These are phyloP conservation scores for Rhinocladiella mackenziei DNA, from an alignment of 2,329 filamentous ascomycete genomes.

Conservation along the genomic window DNA sequence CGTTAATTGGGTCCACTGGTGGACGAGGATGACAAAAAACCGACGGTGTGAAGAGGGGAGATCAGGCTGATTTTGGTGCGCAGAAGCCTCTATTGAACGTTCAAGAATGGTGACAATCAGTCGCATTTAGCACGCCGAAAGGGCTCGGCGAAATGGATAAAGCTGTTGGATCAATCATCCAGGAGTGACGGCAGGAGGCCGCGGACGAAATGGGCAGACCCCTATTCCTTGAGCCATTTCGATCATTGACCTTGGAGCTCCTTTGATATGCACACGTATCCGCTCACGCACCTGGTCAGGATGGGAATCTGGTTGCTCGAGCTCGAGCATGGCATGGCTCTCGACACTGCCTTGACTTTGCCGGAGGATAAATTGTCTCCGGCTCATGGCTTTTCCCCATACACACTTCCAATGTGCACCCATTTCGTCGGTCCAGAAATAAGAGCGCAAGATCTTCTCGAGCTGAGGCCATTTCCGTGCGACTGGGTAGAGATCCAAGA, in stretches of 20 bases:
- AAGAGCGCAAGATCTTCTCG: conserved; percentile 18
- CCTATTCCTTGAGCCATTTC: conserved; percentile 21
- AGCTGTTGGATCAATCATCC: too few relatives aligned
- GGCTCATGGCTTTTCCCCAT: conserved; percentile 19
- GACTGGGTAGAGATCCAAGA: conserved; percentile 17
- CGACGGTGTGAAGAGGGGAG: too few relatives aligned
- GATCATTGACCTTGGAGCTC: conserved; percentile 12
- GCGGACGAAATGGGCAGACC: conserved; percentile 19
- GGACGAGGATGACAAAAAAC: too few relatives aligned
- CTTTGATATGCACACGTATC: conserved; percentile 14
- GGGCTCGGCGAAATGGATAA: too few relatives aligned
- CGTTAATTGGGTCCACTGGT: too few relatives aligned
- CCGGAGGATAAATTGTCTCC: conserved; percentile 14
- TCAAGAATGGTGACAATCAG: too few relatives aligned
- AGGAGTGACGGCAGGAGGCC: too few relatives aligned
- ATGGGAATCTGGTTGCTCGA: conserved; percentile 1
- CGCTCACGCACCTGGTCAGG: conserved; percentile 1
- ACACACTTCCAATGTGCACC: conserved; percentile 19
- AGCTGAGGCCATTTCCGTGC: conserved; percentile 18
- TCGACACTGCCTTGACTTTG: not conserved
- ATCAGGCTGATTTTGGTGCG: too few relatives aligned
- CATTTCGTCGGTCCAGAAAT: conserved; percentile 23
- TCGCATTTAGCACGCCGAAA: too few relatives aligned
- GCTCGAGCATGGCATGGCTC: not conserved
- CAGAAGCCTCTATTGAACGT: too few relatives aligned